A percentile compares a stretch with the other conserved stretches of the same genome.
phyloP scores from a whole-genome alignment of 441 rosid genomes.

The Biscutella laevigata region DNA sequence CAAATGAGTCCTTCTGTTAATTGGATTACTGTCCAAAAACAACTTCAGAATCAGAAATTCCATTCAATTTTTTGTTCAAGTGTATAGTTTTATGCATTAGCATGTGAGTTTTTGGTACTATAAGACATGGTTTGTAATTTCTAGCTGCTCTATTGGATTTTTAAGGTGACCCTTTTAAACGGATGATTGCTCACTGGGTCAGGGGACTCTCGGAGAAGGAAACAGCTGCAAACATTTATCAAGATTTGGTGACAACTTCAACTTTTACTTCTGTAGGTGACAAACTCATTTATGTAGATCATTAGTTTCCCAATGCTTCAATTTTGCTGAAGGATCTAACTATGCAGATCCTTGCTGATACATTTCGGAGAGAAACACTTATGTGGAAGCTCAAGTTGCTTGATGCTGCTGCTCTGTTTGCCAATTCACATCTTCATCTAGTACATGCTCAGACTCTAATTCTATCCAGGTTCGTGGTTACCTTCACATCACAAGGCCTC shows the following conservation, averaged over 20 bases:
- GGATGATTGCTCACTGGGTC: conserved; percentile 27
- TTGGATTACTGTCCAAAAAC: neutral
- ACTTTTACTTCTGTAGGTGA: conserved; percentile 21
- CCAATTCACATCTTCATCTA: conserved; percentile 56
- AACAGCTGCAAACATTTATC: conserved; percentile 26
- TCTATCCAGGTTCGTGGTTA: conserved; percentile 38
- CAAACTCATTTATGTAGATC: neutral
- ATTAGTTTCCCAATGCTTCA: conserved; percentile 6
- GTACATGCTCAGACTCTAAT: conserved; percentile 51
- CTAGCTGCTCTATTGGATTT: conserved; percentile 12
- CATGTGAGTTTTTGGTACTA: conserved; percentile 11
- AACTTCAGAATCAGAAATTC: neutral
- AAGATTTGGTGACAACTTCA: conserved; percentile 27
- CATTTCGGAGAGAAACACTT: conserved; percentile 47
- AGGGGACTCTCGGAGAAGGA: conserved; percentile 26
- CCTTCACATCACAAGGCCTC: conserved; percentile 2
- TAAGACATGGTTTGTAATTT: conserved; percentile 10
- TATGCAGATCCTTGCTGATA: conserved; percentile 48
- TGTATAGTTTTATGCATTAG: conserved; percentile 8
- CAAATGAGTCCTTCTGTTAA: neutral
- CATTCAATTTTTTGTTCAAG: neutral
- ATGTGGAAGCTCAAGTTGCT: conserved; percentile 54
- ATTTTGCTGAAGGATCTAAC: conserved; percentile 20
- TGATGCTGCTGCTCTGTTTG: conserved; percentile 43
- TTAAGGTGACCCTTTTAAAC: conserved; percentile 28